These are phyloP conservation scores for Cordia subcordata DNA, from an alignment of 257 asterid genomes.

Conservation along the genomic window DNA sequence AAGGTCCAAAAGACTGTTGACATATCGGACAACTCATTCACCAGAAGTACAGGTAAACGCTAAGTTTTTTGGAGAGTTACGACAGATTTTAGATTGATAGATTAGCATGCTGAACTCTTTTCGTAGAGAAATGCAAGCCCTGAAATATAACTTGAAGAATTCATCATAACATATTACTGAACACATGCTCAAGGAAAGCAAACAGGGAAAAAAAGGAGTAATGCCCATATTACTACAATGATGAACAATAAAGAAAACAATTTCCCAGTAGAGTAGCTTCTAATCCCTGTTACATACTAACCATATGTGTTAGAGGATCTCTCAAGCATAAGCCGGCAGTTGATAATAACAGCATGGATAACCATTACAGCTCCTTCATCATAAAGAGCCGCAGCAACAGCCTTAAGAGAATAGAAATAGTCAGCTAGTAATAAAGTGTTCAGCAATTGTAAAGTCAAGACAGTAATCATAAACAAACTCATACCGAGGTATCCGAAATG, in stretches of 20 bases:
- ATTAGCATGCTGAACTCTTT: too few species aligned
- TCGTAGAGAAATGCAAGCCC: too few species aligned
- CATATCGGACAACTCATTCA: too few species aligned
- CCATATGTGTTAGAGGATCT: constrained; percentile 90
- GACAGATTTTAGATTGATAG: too few species aligned
- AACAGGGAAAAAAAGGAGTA: too few species aligned
- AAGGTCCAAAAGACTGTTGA: too few species aligned
- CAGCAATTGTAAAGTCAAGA: constrained; percentile 3
- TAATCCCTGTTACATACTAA: constrained; percentile 34
- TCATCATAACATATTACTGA: too few species aligned
- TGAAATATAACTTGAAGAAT: too few species aligned
- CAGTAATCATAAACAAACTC: constrained; percentile 4
- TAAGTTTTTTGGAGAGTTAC: too few species aligned
- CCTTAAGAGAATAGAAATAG: constrained; percentile 42
- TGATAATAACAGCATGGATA: constrained; percentile 84
- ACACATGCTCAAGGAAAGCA: too few species aligned
- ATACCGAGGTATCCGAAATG: constrained; percentile 80
- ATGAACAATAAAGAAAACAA: neutral
- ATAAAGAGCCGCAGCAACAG: constrained; percentile 81
- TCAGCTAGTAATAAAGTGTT: constrained; percentile 22
- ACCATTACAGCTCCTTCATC: constrained; percentile 97
- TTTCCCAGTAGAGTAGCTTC: neutral
- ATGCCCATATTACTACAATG: too few species aligned
- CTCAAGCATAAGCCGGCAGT: constrained; percentile 91
- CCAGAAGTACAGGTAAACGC: too few species aligned